Evolutionary conservation across 768 basidiomycete species (phyloP).

Genomic region (Trametes sanguinea): DNA sequence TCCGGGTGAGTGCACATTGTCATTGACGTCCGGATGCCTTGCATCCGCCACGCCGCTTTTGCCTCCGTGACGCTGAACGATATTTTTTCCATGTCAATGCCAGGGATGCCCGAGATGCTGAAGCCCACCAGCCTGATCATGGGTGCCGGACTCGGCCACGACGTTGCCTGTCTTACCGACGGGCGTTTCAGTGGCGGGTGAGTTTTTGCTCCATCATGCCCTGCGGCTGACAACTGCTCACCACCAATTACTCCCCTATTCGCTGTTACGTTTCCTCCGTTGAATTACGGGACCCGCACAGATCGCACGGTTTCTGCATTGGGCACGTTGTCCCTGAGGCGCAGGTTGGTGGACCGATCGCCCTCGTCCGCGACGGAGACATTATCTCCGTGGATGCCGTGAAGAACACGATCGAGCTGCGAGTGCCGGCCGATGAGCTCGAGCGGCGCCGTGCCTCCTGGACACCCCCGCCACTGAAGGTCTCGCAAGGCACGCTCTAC

Average conservation of each 20-base stretch:
- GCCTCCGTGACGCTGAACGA: slow-evolving; percentile 4
- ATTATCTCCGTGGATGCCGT: slow-evolving; percentile 86
- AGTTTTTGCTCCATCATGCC: slow-evolving; percentile 33
- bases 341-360: slow-evolving; percentile 91
- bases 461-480: slow-evolving; percentile 86
- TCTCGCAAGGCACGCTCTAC: slow-evolving; percentile 76
- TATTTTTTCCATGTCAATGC: background rate
- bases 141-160: slow-evolving; percentile 94
- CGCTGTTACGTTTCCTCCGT: background rate
- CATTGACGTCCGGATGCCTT: background rate
- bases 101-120: slow-evolving; percentile 99
- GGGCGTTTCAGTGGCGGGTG: slow-evolving; percentile 98
- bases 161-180: slow-evolving; percentile 96
- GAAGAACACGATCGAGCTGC: slow-evolving; percentile 78
- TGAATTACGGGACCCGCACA: slow-evolving; percentile 32
- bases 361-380: slow-evolving; percentile 87
- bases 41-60: background rate
- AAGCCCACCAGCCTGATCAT: slow-evolving; percentile 98
- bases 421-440: slow-evolving; percentile 79
- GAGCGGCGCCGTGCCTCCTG: slow-evolving; percentile 69
- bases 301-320: slow-evolving; percentile 95
- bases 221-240: slow-evolving; percentile 7
- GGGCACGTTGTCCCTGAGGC: slow-evolving; percentile 98
- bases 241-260: background rate
- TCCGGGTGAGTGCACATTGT: slow-evolving; percentile 62